These are phyloP conservation scores for Xylaria sp. DNA, from an alignment of 2,329 filamentous ascomycete species.

Conservation along the genomic window DNA sequence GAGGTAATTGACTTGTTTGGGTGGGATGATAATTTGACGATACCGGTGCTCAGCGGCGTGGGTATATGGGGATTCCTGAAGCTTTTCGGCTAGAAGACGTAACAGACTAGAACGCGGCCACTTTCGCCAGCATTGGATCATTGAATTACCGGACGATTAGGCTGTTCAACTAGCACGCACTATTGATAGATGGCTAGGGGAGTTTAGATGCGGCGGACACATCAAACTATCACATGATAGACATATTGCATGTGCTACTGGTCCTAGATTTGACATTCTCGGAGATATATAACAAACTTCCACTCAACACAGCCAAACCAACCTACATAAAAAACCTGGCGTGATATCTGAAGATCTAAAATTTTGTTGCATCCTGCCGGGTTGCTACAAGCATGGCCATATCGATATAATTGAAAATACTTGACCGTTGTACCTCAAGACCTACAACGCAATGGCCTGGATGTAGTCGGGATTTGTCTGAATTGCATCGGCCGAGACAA, in stretches of 20 bases:
- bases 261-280: conserved; percentile 19
- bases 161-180: conserved; percentile 17
- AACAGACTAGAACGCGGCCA: conserved; percentile 31
- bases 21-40: conserved; percentile 97
- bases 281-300: conserved; percentile 20
- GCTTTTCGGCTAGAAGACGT: conserved; percentile 71
- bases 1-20: conserved; percentile 92
- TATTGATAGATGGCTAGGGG: conserved; percentile 27
- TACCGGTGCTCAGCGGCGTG: conserved; percentile 87
- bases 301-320: conserved; percentile 20
- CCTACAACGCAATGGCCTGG: conserved; percentile 36
- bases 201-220: conserved; percentile 34
- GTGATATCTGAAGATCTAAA: conserved; percentile 17
- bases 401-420: conserved; percentile 27
- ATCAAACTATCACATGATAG: conserved; percentile 30
- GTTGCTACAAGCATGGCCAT: conserved; percentile 39
- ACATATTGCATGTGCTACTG: conserved; percentile 19
- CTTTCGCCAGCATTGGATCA: conserved; percentile 21
- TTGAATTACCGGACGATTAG: conserved; percentile 15
- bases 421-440: conserved; percentile 15
- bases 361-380: conserved; percentile 29
- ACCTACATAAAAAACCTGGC: conserved; percentile 6
- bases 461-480: conserved; percentile 41
- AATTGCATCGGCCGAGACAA: conserved; percentile 32
- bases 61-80: conserved; percentile 94